Base-by-base conservation (phyloP, 768 basidiomycete species). In the Boletales sp. region DNA sequence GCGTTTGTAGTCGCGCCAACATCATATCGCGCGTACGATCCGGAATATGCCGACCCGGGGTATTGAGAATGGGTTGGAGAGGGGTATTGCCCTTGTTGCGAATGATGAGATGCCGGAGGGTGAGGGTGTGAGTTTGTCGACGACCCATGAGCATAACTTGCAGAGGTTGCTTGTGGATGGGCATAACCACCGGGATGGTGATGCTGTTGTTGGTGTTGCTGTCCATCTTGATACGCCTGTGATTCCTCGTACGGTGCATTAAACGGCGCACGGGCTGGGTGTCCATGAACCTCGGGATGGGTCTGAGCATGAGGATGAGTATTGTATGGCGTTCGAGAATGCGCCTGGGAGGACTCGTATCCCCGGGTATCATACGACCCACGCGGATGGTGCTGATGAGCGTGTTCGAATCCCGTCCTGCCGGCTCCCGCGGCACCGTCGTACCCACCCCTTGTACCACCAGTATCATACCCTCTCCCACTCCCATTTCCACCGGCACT, bases 11-110 rank as follows among this genome's bases (percentile, higher is more conserved):
- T 60, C 7, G 65, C 47, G 69, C 67, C 34, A 55, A 68, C 48
- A 53, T 64, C 58, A 8, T 63, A 67, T 11, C 56, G 61, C 10
- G 65, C 45, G 17, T 69, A 67, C 8, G 68, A 57, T 12, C 59
- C 53, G 2, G 64, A 53, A n/a, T 69, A 66, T 5, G 58, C 35
- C 28, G 62, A 51, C 28, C 39, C 42, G 15, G 61, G 47, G 45
- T 57, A 69, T 28, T 67, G 65, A 31, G 67, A 51, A 15, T 60
- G 63, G 2, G 57, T 52, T 10, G 62, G 53, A 47, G 65, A 55
- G 2, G 65, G 41, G 30, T 62, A 65, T 21, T 67, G 65, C 21
- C 45, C 54, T 47, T 62, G 63, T 5, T 56, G 63, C 28, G 53
- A 41, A 46, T 61, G 56, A 21, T 70, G 53, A 8, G 58, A 43